Base-by-base conservation (phyloP, 805 yeast species). In the Saccharomycopsis babjevae region DNA sequence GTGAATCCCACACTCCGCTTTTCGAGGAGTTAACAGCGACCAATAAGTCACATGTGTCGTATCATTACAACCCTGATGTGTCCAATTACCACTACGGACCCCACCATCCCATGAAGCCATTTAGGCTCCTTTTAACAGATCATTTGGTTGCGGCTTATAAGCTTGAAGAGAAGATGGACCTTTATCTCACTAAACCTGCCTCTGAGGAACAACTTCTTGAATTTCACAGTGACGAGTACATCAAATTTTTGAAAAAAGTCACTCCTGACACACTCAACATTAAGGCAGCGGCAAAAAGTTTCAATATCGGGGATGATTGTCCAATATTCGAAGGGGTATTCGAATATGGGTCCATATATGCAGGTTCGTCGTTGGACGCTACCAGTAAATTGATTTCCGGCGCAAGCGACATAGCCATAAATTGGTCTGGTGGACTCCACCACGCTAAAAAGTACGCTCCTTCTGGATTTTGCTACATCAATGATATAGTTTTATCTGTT, bases 61-160 rank as follows among this genome's bases (percentile, higher is more conserved):
- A 91, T 73, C 97, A 91, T 72, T 89, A 81, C 73, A 91, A 91
- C 71, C 88, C 91, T 30, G 83, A 85, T 59, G 96, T 86, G 0
- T 79, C 89, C 1, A 81, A 83, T 65, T 92, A 85, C 72, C 97
- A 92, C 69, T 92, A 89, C 72, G 99, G 99, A 18, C 88, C 89
- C 1, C 82, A 84, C 63, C 99, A 93, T 73, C 99, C 99, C n/a
- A 93, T 93, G 99, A 93, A 93, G 72, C 99, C 99, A 16, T 89
- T 92, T 72, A 77, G 99, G 66, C 77, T 94, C 64, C 86, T 91
- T 92, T 79, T 93, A 54, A 93, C 99, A 0, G 97, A 93, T 73
- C 97, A 92, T 71, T 76, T 93, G 64, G 93, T 93, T 58, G 82
- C 86, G 39, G 84, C 87, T 15, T 93, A 94, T 73, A 89, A 89